These are phyloP conservation scores for Galeopsis tetrahit DNA, from an alignment of 257 asterid genomes.

Conservation along the genomic window DNA sequence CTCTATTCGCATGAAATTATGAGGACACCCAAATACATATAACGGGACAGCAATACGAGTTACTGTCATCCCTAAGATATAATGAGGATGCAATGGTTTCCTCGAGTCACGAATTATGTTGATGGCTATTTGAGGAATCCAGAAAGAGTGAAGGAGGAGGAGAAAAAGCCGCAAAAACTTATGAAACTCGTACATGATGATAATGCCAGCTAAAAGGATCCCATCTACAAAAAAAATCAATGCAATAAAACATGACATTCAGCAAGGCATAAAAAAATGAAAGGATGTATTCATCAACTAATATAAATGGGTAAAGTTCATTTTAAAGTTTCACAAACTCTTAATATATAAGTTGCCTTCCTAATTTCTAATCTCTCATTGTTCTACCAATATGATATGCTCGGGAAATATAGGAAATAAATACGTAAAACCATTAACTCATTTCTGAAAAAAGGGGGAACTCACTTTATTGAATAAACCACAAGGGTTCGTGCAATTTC, in stretches of 20 bases:
- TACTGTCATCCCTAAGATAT: constrained; percentile 80
- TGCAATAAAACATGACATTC: constrained; percentile 20
- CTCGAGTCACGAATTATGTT: constrained; percentile 87
- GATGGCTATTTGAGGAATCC: constrained; percentile 90
- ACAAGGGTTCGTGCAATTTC: no score
- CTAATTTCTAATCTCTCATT: not conserved
- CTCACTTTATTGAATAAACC: no score
- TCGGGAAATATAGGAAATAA: no score
- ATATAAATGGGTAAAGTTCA: not conserved
- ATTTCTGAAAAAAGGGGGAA: no score
- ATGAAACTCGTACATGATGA: constrained; percentile 90
- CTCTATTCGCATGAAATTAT: constrained; percentile 93
- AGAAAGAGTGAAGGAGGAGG: constrained; percentile 86
- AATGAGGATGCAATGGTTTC: constrained; percentile 94
- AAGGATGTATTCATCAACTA: not conserved
- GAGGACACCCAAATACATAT: constrained; percentile 88
- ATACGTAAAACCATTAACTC: no score
- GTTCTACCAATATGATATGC: not conserved
- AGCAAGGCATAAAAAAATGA: not conserved
- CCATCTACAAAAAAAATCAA: constrained; percentile 72
- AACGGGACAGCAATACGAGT: constrained; percentile 90
- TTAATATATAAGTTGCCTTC: not conserved
- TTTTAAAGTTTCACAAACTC: not conserved
- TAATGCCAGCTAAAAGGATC: constrained; percentile 85
- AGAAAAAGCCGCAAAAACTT: constrained; percentile 70